Evolutionary conservation across 2,329 filamentous ascomycete species (phyloP).

Genomic region (Aurifilum marmelostoma): DNA sequence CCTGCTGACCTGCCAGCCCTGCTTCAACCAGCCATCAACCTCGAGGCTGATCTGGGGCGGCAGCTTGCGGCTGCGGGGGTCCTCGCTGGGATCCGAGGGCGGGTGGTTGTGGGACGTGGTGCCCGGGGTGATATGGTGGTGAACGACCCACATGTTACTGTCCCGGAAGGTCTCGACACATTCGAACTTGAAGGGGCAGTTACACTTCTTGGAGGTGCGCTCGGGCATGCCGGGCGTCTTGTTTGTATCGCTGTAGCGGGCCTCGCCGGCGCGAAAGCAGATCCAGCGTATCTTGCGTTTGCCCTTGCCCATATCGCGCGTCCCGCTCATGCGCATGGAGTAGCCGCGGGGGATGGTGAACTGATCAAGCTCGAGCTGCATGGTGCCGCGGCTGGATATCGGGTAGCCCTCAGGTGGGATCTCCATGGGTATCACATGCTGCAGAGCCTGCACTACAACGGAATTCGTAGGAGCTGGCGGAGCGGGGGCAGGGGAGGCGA

Average conservation of each 20-base stretch:
- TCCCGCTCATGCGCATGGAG: constrained; percentile 45
- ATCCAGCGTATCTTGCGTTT: constrained; percentile 44
- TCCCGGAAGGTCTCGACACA: constrained; percentile 41
- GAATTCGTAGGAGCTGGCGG: not conserved
- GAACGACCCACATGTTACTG: constrained; percentile 42
- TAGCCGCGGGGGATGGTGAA: constrained; percentile 43
- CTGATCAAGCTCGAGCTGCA: constrained; percentile 42
- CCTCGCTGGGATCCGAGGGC: constrained; percentile 41
- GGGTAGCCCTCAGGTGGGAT: constrained; percentile 41
- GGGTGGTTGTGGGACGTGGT: constrained; percentile 43
- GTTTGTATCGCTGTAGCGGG: constrained; percentile 37
- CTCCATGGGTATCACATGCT: constrained; percentile 31
- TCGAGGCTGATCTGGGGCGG: constrained; percentile 37
- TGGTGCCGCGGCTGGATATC: constrained; percentile 38
- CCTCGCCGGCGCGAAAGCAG: constrained; percentile 43
- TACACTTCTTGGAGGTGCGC: constrained; percentile 42
- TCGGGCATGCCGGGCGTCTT: constrained; percentile 40
- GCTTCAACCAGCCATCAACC: constrained; percentile 41
- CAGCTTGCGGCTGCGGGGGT: constrained; percentile 41
- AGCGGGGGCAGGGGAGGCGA: constrained; percentile 10
- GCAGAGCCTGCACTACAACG: constrained; percentile 21
- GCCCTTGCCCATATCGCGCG: constrained; percentile 39
- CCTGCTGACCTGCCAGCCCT: constrained; percentile 39
- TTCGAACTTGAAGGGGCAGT: constrained; percentile 44
- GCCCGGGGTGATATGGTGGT: constrained; percentile 36